Evolutionary conservation across 2,329 filamentous ascomycete species (phyloP), one percentile per base, ranked within the genome.

Genomic region (Aspergillus candidus): DNA sequence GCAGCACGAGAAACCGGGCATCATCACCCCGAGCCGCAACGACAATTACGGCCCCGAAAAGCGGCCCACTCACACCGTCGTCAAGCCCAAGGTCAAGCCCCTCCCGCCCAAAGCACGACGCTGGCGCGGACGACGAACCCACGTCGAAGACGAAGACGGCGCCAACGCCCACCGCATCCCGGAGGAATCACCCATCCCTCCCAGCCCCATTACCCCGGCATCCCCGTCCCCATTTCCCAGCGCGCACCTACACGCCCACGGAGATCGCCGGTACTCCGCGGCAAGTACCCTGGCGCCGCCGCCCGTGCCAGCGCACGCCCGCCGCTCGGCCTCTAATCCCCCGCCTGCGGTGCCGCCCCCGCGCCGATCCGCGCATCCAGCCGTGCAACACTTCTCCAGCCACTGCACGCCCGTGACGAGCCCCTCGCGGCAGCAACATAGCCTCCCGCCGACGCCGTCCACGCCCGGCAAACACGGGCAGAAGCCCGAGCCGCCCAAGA

Each of bases 1-100:
- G 10, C 84, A 89, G 35, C 87, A 77, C 62, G 88, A 91, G 67
- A 89, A 86, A 63, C 88, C 88, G 0, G 88, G 86, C 1, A 80
- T 91, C 15, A 82, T 89, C 57, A 89, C 88, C 13, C 88, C 87
- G 5, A 88, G 86, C 60, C 76, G 83, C 37, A 68, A 66, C 37
- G 80, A 60, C 40, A 38, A 51, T 44, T 35, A 47, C 44, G 33
- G 56, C 34, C 52, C 48, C 17, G 43, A 55, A 4, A 52, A 52
- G 32, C 34, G 41, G 51, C 33, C 53, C 48, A 32, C 48, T 10
- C 6, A 27, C 43, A 44, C 42, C 11, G 36, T 47, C 22, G 38
- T 29, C 43, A 59, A 56, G 39, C 47, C 55, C 31, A 68, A 66
- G 50, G 44, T 63, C 37, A 69, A 66, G 47, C 67, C 67, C n/a